Evolutionary conservation across 345 rosid species (phyloP).

Genomic region (Rhodamnia argentea): DNA sequence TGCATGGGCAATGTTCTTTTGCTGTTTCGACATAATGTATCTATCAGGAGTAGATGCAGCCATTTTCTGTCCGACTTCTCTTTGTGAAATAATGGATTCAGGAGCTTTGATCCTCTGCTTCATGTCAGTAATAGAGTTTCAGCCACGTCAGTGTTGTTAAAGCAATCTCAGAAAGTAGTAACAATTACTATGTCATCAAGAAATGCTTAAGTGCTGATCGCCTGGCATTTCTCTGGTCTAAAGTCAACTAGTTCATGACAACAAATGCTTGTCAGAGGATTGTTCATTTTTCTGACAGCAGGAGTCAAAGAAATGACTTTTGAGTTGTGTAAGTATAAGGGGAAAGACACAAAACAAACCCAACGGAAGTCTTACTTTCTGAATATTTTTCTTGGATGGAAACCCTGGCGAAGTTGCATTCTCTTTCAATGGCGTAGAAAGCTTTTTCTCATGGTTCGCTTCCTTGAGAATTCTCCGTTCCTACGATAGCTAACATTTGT

Average conservation of each 20-base stretch:
- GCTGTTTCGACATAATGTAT: slow-evolving; percentile 10
- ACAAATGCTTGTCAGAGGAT: background rate
- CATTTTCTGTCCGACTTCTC: slow-evolving; percentile 6
- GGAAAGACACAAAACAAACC: background rate
- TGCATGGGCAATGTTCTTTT: background rate
- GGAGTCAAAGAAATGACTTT: background rate
- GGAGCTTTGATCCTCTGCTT: slow-evolving; percentile 16
- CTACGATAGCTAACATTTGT: slow-evolving; percentile 17
- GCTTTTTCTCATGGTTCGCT: slow-evolving; percentile 63
- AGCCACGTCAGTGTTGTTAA: background rate
- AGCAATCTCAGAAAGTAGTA: background rate
- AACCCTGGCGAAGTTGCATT: slow-evolving; percentile 9
- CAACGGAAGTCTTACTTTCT: slow-evolving; percentile 29
- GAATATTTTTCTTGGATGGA: slow-evolving; percentile 12
- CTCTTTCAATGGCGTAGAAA: slow-evolving; percentile 27
- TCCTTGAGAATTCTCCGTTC: slow-evolving; percentile 74
- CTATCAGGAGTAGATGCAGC: slow-evolving; percentile 11
- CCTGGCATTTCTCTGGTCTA: background rate
- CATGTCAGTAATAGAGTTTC: background rate
- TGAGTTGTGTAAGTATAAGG: background rate
- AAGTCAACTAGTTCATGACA: background rate
- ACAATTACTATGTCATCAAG: background rate
- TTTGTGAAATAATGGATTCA: slow-evolving; percentile 6
- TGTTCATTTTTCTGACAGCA: background rate
- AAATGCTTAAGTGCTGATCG: background rate